Percentiles rank a stretch among this genome's conserved stretches.
phyloP scores from a whole-genome alignment of 2,329 filamentous ascomycete genomes.

The Sordariomycetes sp. region DNA sequence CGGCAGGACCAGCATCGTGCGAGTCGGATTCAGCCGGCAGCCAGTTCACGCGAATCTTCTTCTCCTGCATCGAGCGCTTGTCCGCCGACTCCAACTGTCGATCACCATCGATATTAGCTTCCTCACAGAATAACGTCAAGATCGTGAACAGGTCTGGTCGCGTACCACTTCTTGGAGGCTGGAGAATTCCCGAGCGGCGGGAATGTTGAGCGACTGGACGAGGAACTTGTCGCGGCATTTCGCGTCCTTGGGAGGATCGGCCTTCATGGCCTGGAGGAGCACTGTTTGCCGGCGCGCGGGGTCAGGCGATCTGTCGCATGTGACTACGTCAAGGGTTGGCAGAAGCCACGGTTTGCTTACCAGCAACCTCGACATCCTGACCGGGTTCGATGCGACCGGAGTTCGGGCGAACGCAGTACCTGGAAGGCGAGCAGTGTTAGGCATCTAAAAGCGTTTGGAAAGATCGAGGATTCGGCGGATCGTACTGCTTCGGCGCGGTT shows the following conservation, averaged over 20 bases:
- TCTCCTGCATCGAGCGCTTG: constrained; percentile 73
- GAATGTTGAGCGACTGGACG: constrained; percentile 80
- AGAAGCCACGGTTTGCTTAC: constrained; percentile 33
- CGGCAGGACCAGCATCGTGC: constrained; percentile 7
- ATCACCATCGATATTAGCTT: background rate
- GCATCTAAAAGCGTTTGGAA: constrained; percentile 3
- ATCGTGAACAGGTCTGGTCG: background rate
- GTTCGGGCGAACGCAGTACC: constrained; percentile 96
- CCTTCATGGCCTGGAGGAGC: constrained; percentile 94
- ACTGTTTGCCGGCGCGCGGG: constrained; percentile 35
- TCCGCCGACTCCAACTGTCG: constrained; percentile 64
- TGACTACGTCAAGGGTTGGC: constrained; percentile 6
- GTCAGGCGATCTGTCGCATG: constrained; percentile 10
- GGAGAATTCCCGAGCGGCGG: constrained; percentile 68
- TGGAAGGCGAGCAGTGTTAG: constrained; percentile 21
- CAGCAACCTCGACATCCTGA: constrained; percentile 81
- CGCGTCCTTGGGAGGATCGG: constrained; percentile 72
- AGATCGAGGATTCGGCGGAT: constrained; percentile 8
- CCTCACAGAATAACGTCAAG: background rate
- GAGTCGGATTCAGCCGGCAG: constrained; percentile 28
- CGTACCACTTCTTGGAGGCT: constrained; percentile 25
- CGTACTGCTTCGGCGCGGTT: constrained; percentile 96
- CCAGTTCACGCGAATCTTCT: constrained; percentile 90
- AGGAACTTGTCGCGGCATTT: constrained; percentile 97
- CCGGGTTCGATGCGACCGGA: constrained; percentile 90